Conservation (phyloP, 257 asterid species). For the Agastache rugosa region DNA sequence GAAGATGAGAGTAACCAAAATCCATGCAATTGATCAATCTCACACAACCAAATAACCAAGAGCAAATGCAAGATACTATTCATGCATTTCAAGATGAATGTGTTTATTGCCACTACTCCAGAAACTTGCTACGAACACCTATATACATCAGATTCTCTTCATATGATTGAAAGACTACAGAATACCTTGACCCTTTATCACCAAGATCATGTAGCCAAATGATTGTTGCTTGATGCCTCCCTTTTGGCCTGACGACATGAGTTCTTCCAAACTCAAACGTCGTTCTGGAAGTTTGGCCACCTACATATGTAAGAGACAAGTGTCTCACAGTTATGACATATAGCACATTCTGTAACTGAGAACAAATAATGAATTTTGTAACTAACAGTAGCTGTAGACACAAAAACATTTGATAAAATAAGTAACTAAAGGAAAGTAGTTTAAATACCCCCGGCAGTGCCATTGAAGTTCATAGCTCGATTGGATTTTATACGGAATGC, state of each 20-base stretch:
- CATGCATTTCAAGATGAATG: conserved; percentile 8
- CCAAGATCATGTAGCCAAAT: conserved; percentile 94
- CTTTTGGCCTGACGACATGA: conserved; percentile 85
- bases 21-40: conserved; percentile 2
- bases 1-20: conserved; percentile 17
- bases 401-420: neutral
- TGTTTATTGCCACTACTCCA: neutral
- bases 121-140: neutral
- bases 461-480: conserved; percentile 59
- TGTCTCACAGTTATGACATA: conserved; percentile 7
- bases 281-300: conserved; percentile 52
- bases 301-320: conserved; percentile 39
- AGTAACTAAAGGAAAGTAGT: conserved; percentile 31
- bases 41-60: conserved; percentile 15
- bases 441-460: conserved; percentile 51
- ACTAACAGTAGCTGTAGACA: conserved; percentile 15
- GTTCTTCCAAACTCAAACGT: conserved; percentile 78
- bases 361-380: neutral
- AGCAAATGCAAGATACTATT: neutral
- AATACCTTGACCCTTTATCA: conserved; percentile 82
- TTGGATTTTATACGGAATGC: conserved; percentile 31
- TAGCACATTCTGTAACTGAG: conserved; percentile 7
- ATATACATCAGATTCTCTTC: neutral
- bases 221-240: conserved; percentile 82
- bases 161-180: neutral